phyloP scores from a whole-genome alignment of 805 yeast species.

The Candida morakotiae region DNA sequence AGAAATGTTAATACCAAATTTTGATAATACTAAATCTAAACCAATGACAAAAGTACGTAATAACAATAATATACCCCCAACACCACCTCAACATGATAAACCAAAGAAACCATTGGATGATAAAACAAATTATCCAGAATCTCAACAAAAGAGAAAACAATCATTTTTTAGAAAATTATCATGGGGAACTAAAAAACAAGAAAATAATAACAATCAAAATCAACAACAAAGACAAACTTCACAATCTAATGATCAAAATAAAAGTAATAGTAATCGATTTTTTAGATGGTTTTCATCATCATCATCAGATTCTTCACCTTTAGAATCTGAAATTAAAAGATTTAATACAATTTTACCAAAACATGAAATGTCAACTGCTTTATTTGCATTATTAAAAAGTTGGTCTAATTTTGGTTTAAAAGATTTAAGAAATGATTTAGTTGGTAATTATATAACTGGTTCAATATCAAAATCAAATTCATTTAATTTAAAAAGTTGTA shows the following conservation, averaged over 20 bases:
- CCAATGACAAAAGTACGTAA: conserved; percentile 20
- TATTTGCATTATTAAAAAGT: conserved; percentile 55
- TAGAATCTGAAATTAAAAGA: conserved; percentile 27
- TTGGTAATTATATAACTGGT: conserved; percentile 50
- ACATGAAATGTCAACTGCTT: conserved; percentile 60
- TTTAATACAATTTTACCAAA: conserved; percentile 39
- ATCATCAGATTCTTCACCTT: conserved; percentile 19
- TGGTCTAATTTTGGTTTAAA: conserved; percentile 73
- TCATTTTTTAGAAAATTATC: conserved; percentile 49
- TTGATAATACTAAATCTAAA: conserved; percentile 9
- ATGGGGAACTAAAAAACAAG: conserved; percentile 42
- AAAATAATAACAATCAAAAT: conserved; percentile 26
- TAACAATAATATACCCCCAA: conserved; percentile 15
- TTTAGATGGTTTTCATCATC: conserved; percentile 42
- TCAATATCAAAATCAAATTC: conserved; percentile 58
- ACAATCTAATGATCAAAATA: conserved; percentile 19
- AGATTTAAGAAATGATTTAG: conserved; percentile 44
- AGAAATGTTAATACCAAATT: conserved; percentile 32
- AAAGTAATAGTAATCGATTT: conserved; percentile 25
- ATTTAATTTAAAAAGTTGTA: conserved; percentile 58
- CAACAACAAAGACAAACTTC: conserved; percentile 17
- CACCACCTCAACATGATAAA: conserved; percentile 11
- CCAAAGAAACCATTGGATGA: conserved; percentile 32
- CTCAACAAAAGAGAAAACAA: conserved; percentile 26
- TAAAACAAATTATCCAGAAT: conserved; percentile 22